A percentile compares a stretch with the other conserved stretches of the same genome.
Conservation (phyloP, 2,329 filamentous ascomycete genomes). For the Arthrobotrys sinensis region DNA sequence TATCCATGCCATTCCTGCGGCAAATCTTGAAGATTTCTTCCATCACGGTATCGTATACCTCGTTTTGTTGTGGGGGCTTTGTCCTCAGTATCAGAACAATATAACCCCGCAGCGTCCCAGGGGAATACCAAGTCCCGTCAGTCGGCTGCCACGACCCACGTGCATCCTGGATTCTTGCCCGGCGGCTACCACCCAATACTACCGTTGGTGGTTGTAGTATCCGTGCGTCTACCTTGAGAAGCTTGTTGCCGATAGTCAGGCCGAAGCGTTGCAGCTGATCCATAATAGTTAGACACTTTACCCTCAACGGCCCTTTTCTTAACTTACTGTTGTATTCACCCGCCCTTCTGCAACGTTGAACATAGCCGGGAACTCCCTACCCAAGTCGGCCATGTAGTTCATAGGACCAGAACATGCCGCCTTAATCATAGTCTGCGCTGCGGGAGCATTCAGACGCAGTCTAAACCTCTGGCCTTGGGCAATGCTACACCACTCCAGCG, state of each 20-base stretch:
- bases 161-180: not conserved
- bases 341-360: not conserved
- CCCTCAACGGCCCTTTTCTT: not conserved
- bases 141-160: not conserved
- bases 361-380: not conserved
- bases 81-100: slow-evolving; percentile 15
- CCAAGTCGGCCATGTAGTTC: not conserved
- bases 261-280: slow-evolving; percentile 50
- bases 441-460: not conserved
- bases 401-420: not conserved
- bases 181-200: not conserved
- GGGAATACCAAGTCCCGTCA: not conserved
- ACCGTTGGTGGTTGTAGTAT: slow-evolving; percentile 3
- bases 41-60: not conserved
- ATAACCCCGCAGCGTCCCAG: not conserved
- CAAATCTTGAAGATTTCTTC: slow-evolving; percentile 1
- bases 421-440: slow-evolving; percentile 20
- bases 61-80: not conserved
- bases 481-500: slow-evolving; percentile 30
- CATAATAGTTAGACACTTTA: not conserved
- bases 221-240: slow-evolving; percentile 24
- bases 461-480: slow-evolving; percentile 33
- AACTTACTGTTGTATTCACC: slow-evolving; percentile 21
- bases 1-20: not conserved
- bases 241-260: slow-evolving; percentile 2